phyloP scores from a whole-genome alignment of 1,139 yeast species.

The Waltiozyma sp. region DNA sequence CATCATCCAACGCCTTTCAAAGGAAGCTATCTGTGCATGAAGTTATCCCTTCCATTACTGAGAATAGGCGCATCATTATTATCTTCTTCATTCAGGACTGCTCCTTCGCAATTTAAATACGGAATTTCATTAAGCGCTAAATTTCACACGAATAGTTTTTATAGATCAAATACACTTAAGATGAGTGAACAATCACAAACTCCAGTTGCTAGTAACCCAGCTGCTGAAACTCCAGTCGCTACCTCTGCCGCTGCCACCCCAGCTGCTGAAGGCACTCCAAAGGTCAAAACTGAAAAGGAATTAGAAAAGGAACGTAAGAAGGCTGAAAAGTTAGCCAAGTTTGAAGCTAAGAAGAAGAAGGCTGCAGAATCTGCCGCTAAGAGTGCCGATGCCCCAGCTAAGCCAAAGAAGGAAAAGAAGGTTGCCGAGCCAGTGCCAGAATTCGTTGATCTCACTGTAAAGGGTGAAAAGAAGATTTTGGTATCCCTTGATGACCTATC shows the following conservation, averaged over 20 bases:
- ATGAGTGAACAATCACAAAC: not conserved
- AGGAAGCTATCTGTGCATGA: not conserved
- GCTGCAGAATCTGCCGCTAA: conserved; percentile 32
- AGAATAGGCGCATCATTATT: not conserved
- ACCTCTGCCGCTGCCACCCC: conserved; percentile 9
- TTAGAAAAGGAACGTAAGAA: conserved; percentile 90
- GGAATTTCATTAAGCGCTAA: not conserved
- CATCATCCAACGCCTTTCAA: not conserved
- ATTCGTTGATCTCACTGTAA: conserved; percentile 68
- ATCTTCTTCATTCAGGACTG: not conserved
- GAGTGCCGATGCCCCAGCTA: conserved; percentile 26
- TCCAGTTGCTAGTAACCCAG: conserved; percentile 1
- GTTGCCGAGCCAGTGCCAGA: conserved; percentile 69
- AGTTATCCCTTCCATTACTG: not conserved
- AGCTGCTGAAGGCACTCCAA: conserved; percentile 10
- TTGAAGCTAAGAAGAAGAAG: conserved; percentile 85
- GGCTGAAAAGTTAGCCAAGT: conserved; percentile 94
- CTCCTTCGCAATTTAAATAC: not conserved
- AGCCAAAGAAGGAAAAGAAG: conserved; percentile 66
- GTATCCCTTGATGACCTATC: conserved; percentile 85
- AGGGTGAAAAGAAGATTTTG: conserved; percentile 85
- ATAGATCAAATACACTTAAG: not conserved
- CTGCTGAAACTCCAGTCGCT: conserved; percentile 2
- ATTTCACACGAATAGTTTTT: not conserved
- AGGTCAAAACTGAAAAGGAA: conserved; percentile 58